Conservation (phyloP, 352 stramenopile species). For the Pythium aphanidermatum region DNA sequence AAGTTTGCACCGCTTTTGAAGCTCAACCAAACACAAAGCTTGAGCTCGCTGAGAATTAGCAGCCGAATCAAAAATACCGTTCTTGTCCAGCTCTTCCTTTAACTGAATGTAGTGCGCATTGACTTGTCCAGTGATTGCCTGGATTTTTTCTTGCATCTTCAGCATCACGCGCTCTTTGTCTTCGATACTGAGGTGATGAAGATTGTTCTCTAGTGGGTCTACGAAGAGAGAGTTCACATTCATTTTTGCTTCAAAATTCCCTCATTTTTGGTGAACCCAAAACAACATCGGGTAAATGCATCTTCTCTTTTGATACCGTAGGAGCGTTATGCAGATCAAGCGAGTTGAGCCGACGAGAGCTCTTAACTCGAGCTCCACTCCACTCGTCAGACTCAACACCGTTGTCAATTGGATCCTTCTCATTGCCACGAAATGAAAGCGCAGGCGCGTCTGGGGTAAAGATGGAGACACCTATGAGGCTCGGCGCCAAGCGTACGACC, state of each 20-base stretch:
- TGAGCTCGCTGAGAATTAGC: conserved; percentile 60
- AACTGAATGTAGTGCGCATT: conserved; percentile 48
- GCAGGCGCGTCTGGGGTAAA: conserved; percentile 24
- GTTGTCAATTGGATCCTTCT: conserved; percentile 12
- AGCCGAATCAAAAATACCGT: conserved; percentile 55
- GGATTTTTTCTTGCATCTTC: conserved; percentile 65
- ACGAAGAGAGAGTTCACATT: conserved; percentile 38
- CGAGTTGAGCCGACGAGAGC: no score
- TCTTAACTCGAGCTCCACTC: no score
- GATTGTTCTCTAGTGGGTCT: conserved; percentile 47
- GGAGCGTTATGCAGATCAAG: no score
- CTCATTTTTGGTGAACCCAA: conserved; percentile 76
- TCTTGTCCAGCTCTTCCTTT: conserved; percentile 41
- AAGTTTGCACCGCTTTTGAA: conserved; percentile 57
- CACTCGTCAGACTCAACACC: no score
- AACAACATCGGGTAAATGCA: conserved; percentile 61
- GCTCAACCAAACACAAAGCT: conserved; percentile 59
- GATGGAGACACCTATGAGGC: conserved; percentile 38
- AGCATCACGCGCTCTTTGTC: conserved; percentile 73
- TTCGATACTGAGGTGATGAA: conserved; percentile 52
- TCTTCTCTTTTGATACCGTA: conserved; percentile 25
- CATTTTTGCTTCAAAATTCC: conserved; percentile 69
- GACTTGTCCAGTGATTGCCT: conserved; percentile 44
- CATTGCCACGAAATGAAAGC: background rate
- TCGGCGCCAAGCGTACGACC: background rate